Base-by-base conservation (phyloP, 1,284 basidiomycete species). In the Prillingera fragicola region DNA sequence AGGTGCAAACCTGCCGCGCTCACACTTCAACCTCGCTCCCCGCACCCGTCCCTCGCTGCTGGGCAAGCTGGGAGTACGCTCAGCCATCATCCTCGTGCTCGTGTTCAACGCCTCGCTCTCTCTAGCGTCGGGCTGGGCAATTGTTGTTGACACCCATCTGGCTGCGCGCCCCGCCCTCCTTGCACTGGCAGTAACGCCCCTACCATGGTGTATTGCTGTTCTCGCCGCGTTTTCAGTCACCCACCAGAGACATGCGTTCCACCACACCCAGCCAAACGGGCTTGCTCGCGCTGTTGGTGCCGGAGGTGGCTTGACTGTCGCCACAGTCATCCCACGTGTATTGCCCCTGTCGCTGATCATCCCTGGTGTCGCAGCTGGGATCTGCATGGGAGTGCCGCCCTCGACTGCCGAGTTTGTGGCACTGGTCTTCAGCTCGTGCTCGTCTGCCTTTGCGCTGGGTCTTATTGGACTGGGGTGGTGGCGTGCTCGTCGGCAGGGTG, bases 21-120 rank as follows among this genome's bases (percentile, higher is more conserved):
- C 57, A 33, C 63, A 63, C 51, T 68, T 68, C 52, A 60, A 59
- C 33, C 54, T 68, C 3, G 63, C 66, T 15, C 61, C 64, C 12
- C 36, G 59, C 9, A 3, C 12, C 33, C 5, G 23, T 15, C 12
- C 42, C 45, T 7, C 51, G 57, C 6, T 32, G 42, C 14, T 23
- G 39, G 9, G 40, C 36, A 18, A 21, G 23, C 36, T 57, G 17
- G 50, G 55, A 0, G 43, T 57, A 18, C 38, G 55, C 19, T 53
- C 50, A 1, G 44, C 48, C 24, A 26, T 57, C 17, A 48, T 55
- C 35, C 17, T 55, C 18, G 25, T 55, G 15, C 31, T 54, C n/a
- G 12, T 43, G 2, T 28, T 31, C 4, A 37, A 52, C 17, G 38
- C 40, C n/a, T 3, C 43, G 9, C 12, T 54, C 10, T 38, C 45